phyloP scores from a whole-genome alignment of 1,139 yeast species.

The Zygosaccharomyces sapae region DNA sequence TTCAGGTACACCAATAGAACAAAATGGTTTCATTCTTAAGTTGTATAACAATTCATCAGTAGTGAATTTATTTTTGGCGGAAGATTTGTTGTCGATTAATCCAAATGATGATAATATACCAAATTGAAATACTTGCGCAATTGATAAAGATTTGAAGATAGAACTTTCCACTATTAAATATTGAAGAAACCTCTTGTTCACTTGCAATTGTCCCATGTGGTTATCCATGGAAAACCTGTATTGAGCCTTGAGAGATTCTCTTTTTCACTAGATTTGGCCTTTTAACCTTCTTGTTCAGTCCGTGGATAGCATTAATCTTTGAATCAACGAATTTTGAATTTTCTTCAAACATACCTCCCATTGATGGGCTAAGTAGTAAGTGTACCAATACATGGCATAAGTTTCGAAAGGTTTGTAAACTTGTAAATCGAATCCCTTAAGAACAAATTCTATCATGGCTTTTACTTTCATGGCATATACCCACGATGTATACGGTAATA shows the following conservation, averaged over 20 bases:
- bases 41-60: conserved; percentile 50
- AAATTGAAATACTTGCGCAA: conserved; percentile 41
- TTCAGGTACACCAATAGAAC: conserved; percentile 76
- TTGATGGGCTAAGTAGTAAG: conserved; percentile 49
- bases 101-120: conserved; percentile 40
- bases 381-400: conserved; percentile 65
- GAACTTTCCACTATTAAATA: conserved; percentile 39
- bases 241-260: conserved; percentile 30
- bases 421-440: conserved; percentile 74
- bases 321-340: conserved; percentile 45
- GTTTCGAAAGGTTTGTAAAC: conserved; percentile 71
- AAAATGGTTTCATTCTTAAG: conserved; percentile 76
- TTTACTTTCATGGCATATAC: conserved; percentile 60
- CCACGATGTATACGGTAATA: conserved; percentile 64
- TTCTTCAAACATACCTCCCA: conserved; percentile 49
- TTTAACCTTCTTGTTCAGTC: conserved; percentile 46
- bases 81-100: conserved; percentile 37
- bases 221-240: conserved; percentile 26
- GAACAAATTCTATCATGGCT: conserved; percentile 63
- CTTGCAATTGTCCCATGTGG: conserved; percentile 30
- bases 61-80: conserved; percentile 40
- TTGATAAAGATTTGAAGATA: conserved; percentile 39
- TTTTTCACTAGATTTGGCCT: conserved; percentile 39
- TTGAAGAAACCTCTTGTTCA: conserved; percentile 21
- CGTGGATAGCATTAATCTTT: conserved; percentile 38